Base-by-base conservation (phyloP, 1,284 basidiomycete genomes). In the Moniliophthora roreri region DNA sequence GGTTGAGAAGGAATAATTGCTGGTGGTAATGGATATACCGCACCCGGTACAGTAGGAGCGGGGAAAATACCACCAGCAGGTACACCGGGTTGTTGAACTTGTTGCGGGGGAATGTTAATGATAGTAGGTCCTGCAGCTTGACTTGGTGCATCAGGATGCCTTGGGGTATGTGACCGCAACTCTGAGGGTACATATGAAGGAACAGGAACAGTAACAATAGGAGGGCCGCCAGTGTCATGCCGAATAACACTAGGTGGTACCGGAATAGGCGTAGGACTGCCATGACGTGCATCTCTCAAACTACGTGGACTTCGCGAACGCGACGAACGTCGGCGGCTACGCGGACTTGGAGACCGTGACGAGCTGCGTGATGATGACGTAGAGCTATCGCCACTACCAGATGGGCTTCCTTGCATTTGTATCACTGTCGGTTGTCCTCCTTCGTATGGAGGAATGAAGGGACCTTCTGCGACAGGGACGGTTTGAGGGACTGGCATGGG, bases 301-400 rank as follows among this genome's bases (percentile, higher is more conserved):
- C 40, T 45, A 9, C 23, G 49, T 5, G 53, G 42, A n/a, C 28
- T 32, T 32, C 28, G 6, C 11, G 48, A 41, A 4, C 21, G 10
- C 38, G 48, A 20, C n/a, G n/a, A n/a, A 39, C 34, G 32, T n/a
- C 52, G 49, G 15, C 42, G 50, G 42, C 45, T 35, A 26, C 50
- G 48, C 13, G 28, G 47, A 16, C 38, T 20, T n/a, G n/a, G n/a
- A n/a, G n/a, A n/a, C n/a, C n/a, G n/a, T n/a, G n/a, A n/a, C n/a
- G n/a, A n/a, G n/a, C n/a, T n/a, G 24, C 51, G 26, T 21, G 28
- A 24, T 8, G 42, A 46, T 10, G 20, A 24, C 8, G 44, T 41
- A 34, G 42, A 64, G 40, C 61, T 57, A 45, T 51, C 51, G 32
- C 59, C 56, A 18, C 58, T 55, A 47, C 53, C 55, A 46, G 37